A percentile compares a stretch with the other conserved stretches of the same genome.
Conservation (phyloP, 2,329 filamentous ascomycete species). For the Cercospora zeina region DNA sequence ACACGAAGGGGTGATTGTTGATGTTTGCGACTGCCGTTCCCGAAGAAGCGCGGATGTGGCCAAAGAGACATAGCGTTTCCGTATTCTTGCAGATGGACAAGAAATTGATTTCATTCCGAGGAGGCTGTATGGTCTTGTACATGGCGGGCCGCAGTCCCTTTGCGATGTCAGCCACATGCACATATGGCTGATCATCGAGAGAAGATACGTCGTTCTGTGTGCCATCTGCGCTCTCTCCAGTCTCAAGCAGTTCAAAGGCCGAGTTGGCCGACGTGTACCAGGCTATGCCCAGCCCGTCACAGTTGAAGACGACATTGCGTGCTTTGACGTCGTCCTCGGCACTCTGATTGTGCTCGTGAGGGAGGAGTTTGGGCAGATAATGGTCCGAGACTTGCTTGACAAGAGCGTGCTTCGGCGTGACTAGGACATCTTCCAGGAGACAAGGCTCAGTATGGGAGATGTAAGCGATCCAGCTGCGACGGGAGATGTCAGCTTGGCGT, state of each 20-base stretch:
- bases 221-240: conserved; percentile 33
- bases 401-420: conserved; percentile 48
- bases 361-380: conserved; percentile 56
- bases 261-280: conserved; percentile 55
- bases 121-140: conserved; percentile 56
- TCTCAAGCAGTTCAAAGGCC: conserved; percentile 42
- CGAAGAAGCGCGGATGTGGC: conserved; percentile 56
- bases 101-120: conserved; percentile 57
- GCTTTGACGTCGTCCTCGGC: conserved; percentile 50
- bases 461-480: conserved; percentile 57
- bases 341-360: conserved; percentile 48
- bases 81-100: conserved; percentile 55
- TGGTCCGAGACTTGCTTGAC: conserved; percentile 54
- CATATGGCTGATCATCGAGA: conserved; percentile 9
- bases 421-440: conserved; percentile 57
- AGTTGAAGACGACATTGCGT: conserved; percentile 56
- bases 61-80: conserved; percentile 52
- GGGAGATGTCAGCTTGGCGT: conserved; percentile 6
- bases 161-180: conserved; percentile 15
- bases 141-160: conserved; percentile 48
- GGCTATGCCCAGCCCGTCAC: conserved; percentile 57
- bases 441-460: conserved; percentile 55
- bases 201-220: conserved; percentile 35
- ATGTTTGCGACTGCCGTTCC: conserved; percentile 52
- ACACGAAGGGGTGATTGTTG: conserved; percentile 59